Percentiles rank a stretch among this genome's conserved stretches.
Evolutionary conservation across 257 asterid species (phyloP).

Genomic region (Fraxinus excelsior): DNA sequence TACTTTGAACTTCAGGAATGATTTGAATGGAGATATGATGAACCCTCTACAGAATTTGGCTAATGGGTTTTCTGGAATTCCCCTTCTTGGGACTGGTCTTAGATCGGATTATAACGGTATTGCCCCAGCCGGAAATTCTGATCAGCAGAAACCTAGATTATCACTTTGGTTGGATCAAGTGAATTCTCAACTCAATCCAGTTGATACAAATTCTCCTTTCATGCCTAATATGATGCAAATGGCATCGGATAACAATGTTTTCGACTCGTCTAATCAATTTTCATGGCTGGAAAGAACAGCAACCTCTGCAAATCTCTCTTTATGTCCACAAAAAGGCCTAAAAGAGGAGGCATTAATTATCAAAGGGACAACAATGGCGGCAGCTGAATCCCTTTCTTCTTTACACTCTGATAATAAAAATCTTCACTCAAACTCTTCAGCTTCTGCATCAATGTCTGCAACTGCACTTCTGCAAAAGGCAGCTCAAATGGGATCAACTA

Average conservation of each 20-base stretch:
- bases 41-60: slow-evolving; percentile 30
- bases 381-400: slow-evolving; percentile 34
- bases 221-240: slow-evolving; percentile 39
- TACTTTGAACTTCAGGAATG: slow-evolving; percentile 37
- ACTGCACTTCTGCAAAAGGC: slow-evolving; percentile 52
- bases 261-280: slow-evolving; percentile 11
- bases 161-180: slow-evolving; percentile 43
- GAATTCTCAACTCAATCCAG: slow-evolving; percentile 11
- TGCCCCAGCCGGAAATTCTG: slow-evolving; percentile 6
- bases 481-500: slow-evolving; percentile 49
- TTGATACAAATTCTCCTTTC: slow-evolving; percentile 26
- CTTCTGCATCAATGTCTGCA: slow-evolving; percentile 39
- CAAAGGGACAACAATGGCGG: not conserved
- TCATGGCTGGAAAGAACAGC: not conserved
- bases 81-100: slow-evolving; percentile 33
- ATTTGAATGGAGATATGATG: slow-evolving; percentile 10
- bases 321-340: slow-evolving; percentile 17
- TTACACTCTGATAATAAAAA: slow-evolving; percentile 24
- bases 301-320: slow-evolving; percentile 28
- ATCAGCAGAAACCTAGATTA: slow-evolving; percentile 33
- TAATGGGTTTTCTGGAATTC: slow-evolving; percentile 28
- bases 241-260: slow-evolving; percentile 23
- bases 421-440: slow-evolving; percentile 16
- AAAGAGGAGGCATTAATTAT: slow-evolving; percentile 21
- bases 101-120: slow-evolving; percentile 24